Evolutionary conservation across 2,329 filamentous ascomycete species (phyloP), one percentile per base, ranked within the genome.

Genomic region (Thermothelomyces thermophilus): DNA sequence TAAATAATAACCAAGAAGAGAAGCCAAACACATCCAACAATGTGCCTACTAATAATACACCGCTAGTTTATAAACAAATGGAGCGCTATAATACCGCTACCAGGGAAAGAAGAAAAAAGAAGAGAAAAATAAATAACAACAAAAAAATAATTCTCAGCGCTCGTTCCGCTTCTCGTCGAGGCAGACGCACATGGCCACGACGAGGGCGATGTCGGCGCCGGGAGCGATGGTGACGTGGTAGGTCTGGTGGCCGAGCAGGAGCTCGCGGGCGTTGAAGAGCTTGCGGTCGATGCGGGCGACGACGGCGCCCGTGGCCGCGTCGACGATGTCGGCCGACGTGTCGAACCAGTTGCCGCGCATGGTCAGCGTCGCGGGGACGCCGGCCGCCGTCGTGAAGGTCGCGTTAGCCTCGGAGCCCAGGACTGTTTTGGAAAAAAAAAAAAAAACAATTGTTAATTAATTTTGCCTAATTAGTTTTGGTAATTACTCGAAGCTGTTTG

Each of bases 161-260:
- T 78, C 73, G 41, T 80, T 77, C 50, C 83, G 77, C 68, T 75
- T 76, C 72, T 86, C 82, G 56, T 87, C 84, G 52, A 87, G 67
- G 53, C 77, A 81, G 46, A 87, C 80, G 61, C 82, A 86, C 60
- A 87, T 69, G 10, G 83, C 84, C 0, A 73, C 79, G 56, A 87
- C 76, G 41, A 87, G 60, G 3, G 80, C 76, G 65, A 84, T 73
- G 60, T 88, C 84, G 6, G 85, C 78, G 14, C 77, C 77, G 0
- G 83, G 80, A 1, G 82, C 82, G 5, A 87, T 73, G 0, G 72
- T 73, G 5, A 87, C 72, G 1, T 72, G 75, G 56, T 87, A 87
- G 3, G 81, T 83, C 66, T 86, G 81, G 66, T 83, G 74, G 9
- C 73, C 77, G 35, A 74, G 76, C 20, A 84, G 62, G 2, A 84